These are phyloP conservation scores for Apiotrichum siamense DNA, from an alignment of 1,284 basidiomycete genomes.

Conservation along the genomic window DNA sequence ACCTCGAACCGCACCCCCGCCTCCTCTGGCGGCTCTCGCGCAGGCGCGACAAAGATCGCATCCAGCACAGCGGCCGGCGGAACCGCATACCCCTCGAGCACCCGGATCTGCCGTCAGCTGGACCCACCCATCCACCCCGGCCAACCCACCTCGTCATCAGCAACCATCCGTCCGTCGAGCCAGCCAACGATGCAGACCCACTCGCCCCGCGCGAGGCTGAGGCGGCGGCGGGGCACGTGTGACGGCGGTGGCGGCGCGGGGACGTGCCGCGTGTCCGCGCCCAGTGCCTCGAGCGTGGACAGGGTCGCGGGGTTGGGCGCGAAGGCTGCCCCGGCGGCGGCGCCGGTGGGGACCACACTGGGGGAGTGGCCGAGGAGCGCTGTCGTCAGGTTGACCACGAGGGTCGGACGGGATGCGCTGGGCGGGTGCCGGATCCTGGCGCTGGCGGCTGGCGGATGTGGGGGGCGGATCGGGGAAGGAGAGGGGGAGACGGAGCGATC, in stretches of 20 bases:
- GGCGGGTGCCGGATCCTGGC: too few species aligned
- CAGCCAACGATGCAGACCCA: background rate
- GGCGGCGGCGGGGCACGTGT: background rate
- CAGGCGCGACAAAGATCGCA: background rate
- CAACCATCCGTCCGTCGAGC: background rate
- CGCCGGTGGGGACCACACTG: background rate
- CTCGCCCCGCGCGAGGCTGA: background rate
- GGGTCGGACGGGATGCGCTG: background rate
- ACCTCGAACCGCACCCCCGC: background rate
- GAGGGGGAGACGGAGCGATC: background rate
- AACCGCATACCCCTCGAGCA: background rate
- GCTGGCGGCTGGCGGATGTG: too few species aligned
- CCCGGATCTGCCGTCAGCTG: background rate
- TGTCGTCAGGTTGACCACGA: background rate
- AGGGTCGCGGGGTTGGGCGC: background rate
- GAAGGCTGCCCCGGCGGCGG: background rate
- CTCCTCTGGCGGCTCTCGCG: background rate
- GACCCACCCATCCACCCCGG: background rate
- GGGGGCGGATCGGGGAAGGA: background rate
- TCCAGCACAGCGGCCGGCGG: background rate
- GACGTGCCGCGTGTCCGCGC: background rate
- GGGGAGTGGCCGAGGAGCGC: slow-evolving; percentile 1
- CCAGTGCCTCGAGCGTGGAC: background rate
- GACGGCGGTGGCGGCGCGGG: background rate
- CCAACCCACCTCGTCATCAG: background rate